phyloP scores from a whole-genome alignment of 2,329 filamentous ascomycete species.

The Lecanosticta acicola region DNA sequence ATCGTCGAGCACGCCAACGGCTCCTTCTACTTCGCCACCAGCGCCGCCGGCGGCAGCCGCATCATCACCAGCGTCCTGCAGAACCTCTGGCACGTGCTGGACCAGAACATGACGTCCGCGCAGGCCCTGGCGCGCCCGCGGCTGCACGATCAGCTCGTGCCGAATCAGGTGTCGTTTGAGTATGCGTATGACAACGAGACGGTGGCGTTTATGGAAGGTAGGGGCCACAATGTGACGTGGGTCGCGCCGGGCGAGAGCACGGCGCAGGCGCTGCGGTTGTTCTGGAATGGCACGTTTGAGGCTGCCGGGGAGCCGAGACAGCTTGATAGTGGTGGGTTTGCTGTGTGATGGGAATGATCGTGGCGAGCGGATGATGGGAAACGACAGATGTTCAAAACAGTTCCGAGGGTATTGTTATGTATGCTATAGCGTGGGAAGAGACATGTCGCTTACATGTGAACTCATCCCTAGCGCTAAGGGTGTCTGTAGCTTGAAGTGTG shows the following conservation, averaged over 20 bases:
- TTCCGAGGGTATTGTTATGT: no score
- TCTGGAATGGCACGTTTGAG: constrained; percentile 65
- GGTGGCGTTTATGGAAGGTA: constrained; percentile 55
- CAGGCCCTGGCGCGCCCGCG: constrained; percentile 62
- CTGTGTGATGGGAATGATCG: constrained; percentile 14
- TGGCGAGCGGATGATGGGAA: no score
- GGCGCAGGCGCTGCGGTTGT: constrained; percentile 62
- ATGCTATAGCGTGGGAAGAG: no score
- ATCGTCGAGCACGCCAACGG: constrained; percentile 65
- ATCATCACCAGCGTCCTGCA: constrained; percentile 79
- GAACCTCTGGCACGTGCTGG: constrained; percentile 66
- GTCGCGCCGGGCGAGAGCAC: constrained; percentile 58
- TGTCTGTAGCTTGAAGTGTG: no score
- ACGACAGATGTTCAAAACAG: neutral
- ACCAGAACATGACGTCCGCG: constrained; percentile 55
- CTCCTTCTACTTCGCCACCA: constrained; percentile 62
- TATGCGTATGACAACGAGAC: constrained; percentile 60
- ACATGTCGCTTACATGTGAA: no score
- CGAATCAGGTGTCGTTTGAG: constrained; percentile 64
- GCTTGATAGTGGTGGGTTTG: constrained; percentile 61
- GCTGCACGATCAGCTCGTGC: constrained; percentile 77
- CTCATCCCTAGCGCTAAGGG: no score
- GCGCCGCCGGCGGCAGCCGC: constrained; percentile 71
- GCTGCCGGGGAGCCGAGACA: constrained; percentile 73
- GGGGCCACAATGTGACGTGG: constrained; percentile 69